phyloP scores from a whole-genome alignment of 1,284 basidiomycete genomes.

The Austroboletus niveus region DNA sequence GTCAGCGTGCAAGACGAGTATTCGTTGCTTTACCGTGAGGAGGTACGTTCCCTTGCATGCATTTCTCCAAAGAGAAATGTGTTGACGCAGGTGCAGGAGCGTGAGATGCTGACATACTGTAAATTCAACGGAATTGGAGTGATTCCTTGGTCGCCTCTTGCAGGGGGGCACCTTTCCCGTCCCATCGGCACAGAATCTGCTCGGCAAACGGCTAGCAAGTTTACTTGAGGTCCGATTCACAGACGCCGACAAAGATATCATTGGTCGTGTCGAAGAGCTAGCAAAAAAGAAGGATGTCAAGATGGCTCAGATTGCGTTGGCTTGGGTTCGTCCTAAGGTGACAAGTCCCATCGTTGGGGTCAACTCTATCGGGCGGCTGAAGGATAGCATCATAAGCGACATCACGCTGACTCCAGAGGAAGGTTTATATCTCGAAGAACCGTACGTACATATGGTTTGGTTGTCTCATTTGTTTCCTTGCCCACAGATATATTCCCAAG shows the following conservation, averaged over 20 bases:
- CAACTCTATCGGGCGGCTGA: conserved; percentile 23
- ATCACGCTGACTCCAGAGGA: conserved; percentile 28
- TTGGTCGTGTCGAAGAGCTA: conserved; percentile 42
- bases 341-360: conserved; percentile 40
- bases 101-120: conserved; percentile 50
- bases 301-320: conserved; percentile 44
- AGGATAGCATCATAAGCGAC: conserved; percentile 21
- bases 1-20: conserved; percentile 42
- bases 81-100: conserved; percentile 34
- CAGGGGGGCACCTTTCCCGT: conserved; percentile 39
- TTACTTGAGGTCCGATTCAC: conserved; percentile 25
- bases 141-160: conserved; percentile 43
- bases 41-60: conserved; percentile 17
- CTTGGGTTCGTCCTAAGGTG: conserved; percentile 39
- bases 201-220: conserved; percentile 18
- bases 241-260: conserved; percentile 36
- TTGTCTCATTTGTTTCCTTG: not conserved
- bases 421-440: conserved; percentile 28
- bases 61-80: no score
- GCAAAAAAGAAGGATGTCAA: conserved; percentile 36
- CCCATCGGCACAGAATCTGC: conserved; percentile 32
- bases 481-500: conserved; percentile 20
- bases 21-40: conserved; percentile 42
- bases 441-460: conserved; percentile 15
- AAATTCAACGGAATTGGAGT: conserved; percentile 46